phyloP scores from a whole-genome alignment of 176 grass and related monocot species.

The Cymbopogon citratus region DNA sequence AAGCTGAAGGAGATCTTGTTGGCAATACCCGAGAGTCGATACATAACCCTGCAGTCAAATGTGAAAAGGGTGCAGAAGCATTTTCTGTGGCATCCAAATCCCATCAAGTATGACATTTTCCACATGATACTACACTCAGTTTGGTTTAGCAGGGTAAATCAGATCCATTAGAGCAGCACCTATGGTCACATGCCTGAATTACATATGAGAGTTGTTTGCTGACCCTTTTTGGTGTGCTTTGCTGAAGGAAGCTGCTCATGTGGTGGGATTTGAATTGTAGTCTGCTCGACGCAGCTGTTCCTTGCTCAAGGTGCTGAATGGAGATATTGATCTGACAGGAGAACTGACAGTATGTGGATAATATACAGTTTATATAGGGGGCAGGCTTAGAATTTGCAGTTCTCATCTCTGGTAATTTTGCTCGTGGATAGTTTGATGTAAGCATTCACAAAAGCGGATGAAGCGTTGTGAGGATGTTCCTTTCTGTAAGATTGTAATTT shows the following conservation, averaged over 20 bases:
- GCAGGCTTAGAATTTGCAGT: neutral
- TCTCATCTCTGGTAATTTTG: neutral
- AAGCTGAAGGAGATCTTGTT: constrained; percentile 72
- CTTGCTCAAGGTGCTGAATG: neutral
- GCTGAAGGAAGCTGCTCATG: neutral
- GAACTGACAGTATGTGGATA: constrained; percentile 4
- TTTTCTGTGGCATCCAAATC: constrained; percentile 74
- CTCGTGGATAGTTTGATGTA: neutral
- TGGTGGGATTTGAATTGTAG: neutral
- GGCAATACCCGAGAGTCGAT: constrained; percentile 34
- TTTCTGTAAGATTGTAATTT: neutral
- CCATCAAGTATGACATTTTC: constrained; percentile 74
- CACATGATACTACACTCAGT: constrained; percentile 88
- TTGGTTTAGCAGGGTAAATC: constrained; percentile 76
- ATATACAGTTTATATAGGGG: neutral
- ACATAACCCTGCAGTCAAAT: constrained; percentile 59
- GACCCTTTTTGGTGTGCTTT: neutral
- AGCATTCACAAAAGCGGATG: too few relatives aligned
- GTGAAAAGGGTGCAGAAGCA: constrained; percentile 77
- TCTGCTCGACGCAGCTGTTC: neutral
- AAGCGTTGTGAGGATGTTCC: neutral
- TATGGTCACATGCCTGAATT: neutral
- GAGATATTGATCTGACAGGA: constrained; percentile 3
- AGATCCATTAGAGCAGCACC: constrained; percentile 28
- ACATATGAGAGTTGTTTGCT: neutral